Evolutionary conservation across 257 asterid species (phyloP), one percentile per base, ranked within the genome.

Genomic region (Solanum dulcamara): DNA sequence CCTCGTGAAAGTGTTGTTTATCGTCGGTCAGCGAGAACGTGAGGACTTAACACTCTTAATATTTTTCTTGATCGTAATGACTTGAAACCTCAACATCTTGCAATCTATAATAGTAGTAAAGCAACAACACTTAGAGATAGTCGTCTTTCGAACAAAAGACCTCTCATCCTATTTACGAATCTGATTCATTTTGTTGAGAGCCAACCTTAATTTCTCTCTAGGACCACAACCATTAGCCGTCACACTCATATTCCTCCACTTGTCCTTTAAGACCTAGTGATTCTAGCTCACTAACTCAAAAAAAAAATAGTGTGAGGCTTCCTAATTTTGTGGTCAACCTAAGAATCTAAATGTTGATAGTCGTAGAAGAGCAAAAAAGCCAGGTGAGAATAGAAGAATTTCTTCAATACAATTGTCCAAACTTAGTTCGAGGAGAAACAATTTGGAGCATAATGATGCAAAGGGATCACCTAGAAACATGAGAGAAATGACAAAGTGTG

Each of bases 191-290:
- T 95, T 90, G 88, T 91, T 96, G 35, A 93, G 91, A 60, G 97
- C 92, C 90, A 94, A 81, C 91, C 93, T 92, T 50, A 94, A 92
- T 92, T 95, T 93, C 88, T 93, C 98, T 81, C 98, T 88, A 55
- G 99, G 94, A 6, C 98, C 98, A 94, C 93, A 93, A 70, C 98
- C 98, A 62, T 92, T 96, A 14, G 98, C 96, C 96, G 94, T 94
- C 80, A 96, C 98, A 89, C 98, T 93, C 97, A 96, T 91, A 91
- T 96, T 96, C 93, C 98, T 91, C 99, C 99, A 96, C 89, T 96
- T 96, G 88, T 96, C 99, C 99, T 96, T 37, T 5, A 37, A 57
- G 24, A 20, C 87, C 88, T 60, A 90, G 91, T 66, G 90, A 88
- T 38, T 89, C 92, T 57, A 89, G 86, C 68, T 91, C 94, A 22